These are phyloP conservation scores for Sporisorium iseilematis-ciliati DNA, from an alignment of 1,284 basidiomycete genomes.

Conservation along the genomic window DNA sequence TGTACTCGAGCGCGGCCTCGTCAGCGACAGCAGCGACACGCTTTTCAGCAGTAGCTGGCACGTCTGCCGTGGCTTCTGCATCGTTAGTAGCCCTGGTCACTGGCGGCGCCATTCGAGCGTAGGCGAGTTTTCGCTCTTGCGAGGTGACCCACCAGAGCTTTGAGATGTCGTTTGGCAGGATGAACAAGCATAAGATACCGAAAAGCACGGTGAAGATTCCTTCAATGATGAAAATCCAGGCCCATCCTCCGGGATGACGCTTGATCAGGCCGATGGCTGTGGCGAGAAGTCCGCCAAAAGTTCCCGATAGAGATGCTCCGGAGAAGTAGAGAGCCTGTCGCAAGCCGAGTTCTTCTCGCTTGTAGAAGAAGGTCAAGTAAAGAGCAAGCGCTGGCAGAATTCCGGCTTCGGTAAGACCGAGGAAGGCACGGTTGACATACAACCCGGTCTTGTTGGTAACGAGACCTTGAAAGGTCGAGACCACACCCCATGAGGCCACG, in stretches of 20 bases:
- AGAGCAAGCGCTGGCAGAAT: constrained; percentile 59
- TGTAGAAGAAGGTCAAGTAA: constrained; percentile 65
- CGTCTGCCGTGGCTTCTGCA: constrained; percentile 17
- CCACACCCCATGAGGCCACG: constrained; percentile 56
- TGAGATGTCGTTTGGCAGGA: constrained; percentile 57
- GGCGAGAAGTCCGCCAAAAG: constrained; percentile 63
- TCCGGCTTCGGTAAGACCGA: constrained; percentile 59
- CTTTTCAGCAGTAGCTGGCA: constrained; percentile 20
- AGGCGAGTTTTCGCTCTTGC: constrained; percentile 49
- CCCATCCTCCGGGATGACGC: constrained; percentile 50
- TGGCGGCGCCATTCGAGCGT: constrained; percentile 46
- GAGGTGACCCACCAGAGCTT: constrained; percentile 57
- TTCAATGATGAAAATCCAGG: constrained; percentile 64
- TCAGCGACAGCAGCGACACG: constrained; percentile 26
- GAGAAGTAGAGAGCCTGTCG: constrained; percentile 66
- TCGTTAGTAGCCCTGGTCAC: constrained; percentile 1
- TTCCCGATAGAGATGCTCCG: constrained; percentile 59
- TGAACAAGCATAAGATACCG: constrained; percentile 46
- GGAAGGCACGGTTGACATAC: constrained; percentile 61
- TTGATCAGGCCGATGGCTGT: constrained; percentile 60
- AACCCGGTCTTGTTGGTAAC: constrained; percentile 57
- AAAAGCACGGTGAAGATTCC: constrained; percentile 61
- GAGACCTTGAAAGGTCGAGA: constrained; percentile 59
- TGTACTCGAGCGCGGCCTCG: constrained; percentile 28
- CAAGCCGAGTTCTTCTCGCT: constrained; percentile 58